Conservation (phyloP, 2,329 filamentous ascomycete species). For the Boeremia exigua region DNA sequence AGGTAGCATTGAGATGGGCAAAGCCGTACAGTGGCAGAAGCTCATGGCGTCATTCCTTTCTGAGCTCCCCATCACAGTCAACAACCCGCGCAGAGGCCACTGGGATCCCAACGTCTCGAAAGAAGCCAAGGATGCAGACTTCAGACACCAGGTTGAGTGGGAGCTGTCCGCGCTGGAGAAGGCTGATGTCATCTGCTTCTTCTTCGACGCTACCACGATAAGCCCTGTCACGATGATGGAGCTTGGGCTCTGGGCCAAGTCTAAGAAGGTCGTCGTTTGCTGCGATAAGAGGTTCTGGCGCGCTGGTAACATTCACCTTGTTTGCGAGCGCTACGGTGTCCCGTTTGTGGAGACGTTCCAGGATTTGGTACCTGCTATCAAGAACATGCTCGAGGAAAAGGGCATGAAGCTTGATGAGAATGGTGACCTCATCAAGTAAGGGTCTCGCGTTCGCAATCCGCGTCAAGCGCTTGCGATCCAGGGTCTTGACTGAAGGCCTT, state of each 20-base stretch:
- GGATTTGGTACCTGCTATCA: constrained; percentile 49
- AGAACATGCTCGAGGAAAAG: constrained; percentile 39
- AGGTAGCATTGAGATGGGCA: constrained; percentile 59
- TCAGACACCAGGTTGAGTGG: constrained; percentile 64
- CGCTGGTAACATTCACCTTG: constrained; percentile 66
- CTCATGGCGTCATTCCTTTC: constrained; percentile 51
- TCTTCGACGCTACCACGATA: constrained; percentile 60
- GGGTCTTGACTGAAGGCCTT: too few relatives aligned
- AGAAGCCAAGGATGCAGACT: constrained; percentile 49
- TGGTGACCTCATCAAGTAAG: constrained; percentile 13
- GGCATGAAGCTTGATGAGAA: constrained; percentile 32
- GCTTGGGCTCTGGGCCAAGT: constrained; percentile 60
- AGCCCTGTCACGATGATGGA: constrained; percentile 67
- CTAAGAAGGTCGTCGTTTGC: constrained; percentile 59
- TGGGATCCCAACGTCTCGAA: constrained; percentile 64
- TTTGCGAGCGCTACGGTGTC: constrained; percentile 59
- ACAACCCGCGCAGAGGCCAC: constrained; percentile 62
- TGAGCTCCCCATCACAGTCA: constrained; percentile 58
- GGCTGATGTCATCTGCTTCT: constrained; percentile 63
- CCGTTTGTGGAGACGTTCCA: constrained; percentile 53
- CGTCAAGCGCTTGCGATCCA: neutral
- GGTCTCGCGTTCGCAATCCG: neutral
- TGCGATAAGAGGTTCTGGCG: constrained; percentile 62
- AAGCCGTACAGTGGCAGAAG: constrained; percentile 60
- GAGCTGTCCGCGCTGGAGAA: constrained; percentile 64